Evolutionary conservation across 768 basidiomycete genomes (phyloP).

Genomic region (Trametes sanguinea): DNA sequence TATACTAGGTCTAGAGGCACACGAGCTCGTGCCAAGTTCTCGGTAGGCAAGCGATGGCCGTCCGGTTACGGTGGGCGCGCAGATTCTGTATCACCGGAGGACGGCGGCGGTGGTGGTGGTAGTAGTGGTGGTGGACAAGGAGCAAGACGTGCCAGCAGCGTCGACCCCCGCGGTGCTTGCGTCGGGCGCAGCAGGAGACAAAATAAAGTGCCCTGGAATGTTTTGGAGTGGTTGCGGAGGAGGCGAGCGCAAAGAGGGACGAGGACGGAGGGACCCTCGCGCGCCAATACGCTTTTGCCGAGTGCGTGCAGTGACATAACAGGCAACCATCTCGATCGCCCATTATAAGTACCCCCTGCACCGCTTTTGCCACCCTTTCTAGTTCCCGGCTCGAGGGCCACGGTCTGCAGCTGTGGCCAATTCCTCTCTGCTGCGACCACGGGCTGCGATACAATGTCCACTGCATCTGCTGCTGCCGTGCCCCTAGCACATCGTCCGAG

Average conservation of each 20-base stretch:
- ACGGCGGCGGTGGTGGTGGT: not conserved
- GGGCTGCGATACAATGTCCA: too few species aligned
- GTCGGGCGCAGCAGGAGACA: not conserved
- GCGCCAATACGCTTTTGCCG: not conserved
- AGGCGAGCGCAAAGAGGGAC: not conserved
- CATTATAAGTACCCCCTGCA: not conserved
- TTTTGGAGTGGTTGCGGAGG: not conserved
- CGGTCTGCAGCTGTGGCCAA: too few species aligned
- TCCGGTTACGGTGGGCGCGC: not conserved
- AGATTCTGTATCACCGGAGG: too few species aligned
- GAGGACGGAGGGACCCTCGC: not conserved
- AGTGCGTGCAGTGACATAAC: not conserved
- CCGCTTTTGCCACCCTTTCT: slow-evolving; percentile 1
- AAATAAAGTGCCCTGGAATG: slow-evolving; percentile 3
- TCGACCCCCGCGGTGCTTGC: not conserved
- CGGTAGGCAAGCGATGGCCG: not conserved
- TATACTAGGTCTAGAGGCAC: not conserved
- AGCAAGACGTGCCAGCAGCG: not conserved
- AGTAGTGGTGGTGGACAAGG: not conserved
- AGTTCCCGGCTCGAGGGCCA: too few species aligned
- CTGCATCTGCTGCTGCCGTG: too few species aligned
- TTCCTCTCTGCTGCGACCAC: not conserved
- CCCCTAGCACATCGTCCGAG: too few species aligned
- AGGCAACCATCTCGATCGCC: slow-evolving; percentile 1
- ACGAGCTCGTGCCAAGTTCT: not conserved